Conservation (phyloP, 2,329 filamentous ascomycete species). For the Dactylonectria estremocensis region DNA sequence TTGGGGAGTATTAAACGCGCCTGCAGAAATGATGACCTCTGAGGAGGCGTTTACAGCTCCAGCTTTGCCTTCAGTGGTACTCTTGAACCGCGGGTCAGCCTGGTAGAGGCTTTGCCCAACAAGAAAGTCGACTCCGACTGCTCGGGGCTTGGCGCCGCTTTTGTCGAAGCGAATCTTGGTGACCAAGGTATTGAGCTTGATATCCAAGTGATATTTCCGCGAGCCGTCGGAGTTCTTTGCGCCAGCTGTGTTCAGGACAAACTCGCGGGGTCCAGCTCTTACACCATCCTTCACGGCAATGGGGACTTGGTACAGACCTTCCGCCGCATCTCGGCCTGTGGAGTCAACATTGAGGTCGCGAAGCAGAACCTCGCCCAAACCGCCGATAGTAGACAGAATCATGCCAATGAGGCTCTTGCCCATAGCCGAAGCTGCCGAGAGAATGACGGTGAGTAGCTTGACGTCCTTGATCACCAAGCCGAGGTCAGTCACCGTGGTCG, state of each 20-base stretch:
- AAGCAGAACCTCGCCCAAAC: constrained; percentile 47
- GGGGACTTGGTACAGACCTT: constrained; percentile 70
- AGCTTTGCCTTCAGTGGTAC: neutral
- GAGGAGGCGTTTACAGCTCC: constrained; percentile 38
- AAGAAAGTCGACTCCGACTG: constrained; percentile 53
- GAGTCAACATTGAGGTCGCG: constrained; percentile 46
- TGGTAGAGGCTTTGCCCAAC: constrained; percentile 43
- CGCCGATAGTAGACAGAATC: constrained; percentile 39
- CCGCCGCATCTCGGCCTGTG: constrained; percentile 30
- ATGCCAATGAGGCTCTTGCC: constrained; percentile 41
- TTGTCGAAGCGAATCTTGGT: constrained; percentile 57
- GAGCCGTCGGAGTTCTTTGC: constrained; percentile 41
- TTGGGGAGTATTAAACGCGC: constrained; percentile 65
- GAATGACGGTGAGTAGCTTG: constrained; percentile 48
- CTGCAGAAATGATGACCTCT: constrained; percentile 64
- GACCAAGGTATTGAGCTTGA: constrained; percentile 47
- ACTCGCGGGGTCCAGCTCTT: constrained; percentile 70
- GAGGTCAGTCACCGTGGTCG: constrained; percentile 35
- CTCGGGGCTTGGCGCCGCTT: constrained; percentile 47
- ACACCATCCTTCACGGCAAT: constrained; percentile 65
- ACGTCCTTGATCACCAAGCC: constrained; percentile 46
- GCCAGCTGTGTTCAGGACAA: constrained; percentile 59
- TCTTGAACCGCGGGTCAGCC: constrained; percentile 43
- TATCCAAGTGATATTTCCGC: constrained; percentile 47
- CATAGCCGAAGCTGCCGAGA: constrained; percentile 47